Conservation (phyloP, 768 basidiomycete species). For the Pleurotus eryngii region DNA sequence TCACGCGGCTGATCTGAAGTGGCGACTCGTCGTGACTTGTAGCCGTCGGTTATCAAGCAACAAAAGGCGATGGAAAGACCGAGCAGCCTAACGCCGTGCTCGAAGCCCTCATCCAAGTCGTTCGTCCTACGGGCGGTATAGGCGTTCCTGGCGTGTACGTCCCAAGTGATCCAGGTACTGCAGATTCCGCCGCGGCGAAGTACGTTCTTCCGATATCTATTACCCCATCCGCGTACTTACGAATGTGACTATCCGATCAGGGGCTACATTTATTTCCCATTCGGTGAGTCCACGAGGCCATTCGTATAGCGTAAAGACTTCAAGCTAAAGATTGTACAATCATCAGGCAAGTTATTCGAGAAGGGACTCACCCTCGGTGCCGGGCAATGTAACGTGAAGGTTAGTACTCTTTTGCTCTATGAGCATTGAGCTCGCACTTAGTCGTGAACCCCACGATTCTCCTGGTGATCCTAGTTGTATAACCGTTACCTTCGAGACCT, state of each 20-base stretch:
- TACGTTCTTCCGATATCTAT: constrained; percentile 15
- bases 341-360: constrained; percentile 43
- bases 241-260: constrained; percentile 14
- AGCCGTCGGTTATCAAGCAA: constrained; percentile 57
- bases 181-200: constrained; percentile 49
- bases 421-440: neutral
- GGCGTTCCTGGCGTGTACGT: constrained; percentile 58
- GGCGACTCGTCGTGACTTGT: constrained; percentile 4
- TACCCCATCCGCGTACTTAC: no score
- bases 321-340: neutral
- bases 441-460: neutral
- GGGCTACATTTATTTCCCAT: constrained; percentile 51
- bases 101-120: constrained; percentile 46
- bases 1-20: no score
- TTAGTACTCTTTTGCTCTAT: constrained; percentile 11
- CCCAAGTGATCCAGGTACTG: constrained; percentile 53
- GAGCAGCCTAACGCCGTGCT: constrained; percentile 55
- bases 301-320: neutral
- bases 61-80: constrained; percentile 49
- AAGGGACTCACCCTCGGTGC: constrained; percentile 53
- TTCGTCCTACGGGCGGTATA: constrained; percentile 52
- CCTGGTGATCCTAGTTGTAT: constrained; percentile 31
- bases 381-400: constrained; percentile 57
- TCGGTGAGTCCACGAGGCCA: constrained; percentile 25
- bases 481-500: constrained; percentile 53